These are phyloP conservation scores for Aspergillus haitiensis DNA, from an alignment of 495 filamentous ascomycete genomes.

Conservation along the genomic window DNA sequence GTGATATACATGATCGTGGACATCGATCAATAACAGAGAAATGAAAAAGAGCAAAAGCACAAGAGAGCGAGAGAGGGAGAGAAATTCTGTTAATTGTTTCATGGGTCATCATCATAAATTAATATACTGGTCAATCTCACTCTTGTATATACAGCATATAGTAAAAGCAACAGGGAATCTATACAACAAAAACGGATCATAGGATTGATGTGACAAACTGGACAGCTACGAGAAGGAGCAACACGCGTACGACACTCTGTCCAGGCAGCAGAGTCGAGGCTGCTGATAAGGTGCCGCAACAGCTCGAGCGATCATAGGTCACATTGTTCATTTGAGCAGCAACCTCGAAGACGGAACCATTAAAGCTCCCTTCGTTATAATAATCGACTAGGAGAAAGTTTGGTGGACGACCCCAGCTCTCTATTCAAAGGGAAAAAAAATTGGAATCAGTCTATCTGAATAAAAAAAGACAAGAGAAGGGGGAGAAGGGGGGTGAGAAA, in stretches of 20 bases:
- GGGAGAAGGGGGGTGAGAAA: conserved; percentile 2
- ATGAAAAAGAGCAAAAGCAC: background rate
- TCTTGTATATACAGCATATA: conserved; percentile 18
- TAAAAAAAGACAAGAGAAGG: background rate
- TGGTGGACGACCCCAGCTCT: conserved; percentile 67
- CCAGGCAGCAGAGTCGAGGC: conserved; percentile 29
- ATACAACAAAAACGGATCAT: conserved; percentile 20
- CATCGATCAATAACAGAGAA: background rate
- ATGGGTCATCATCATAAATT: conserved; percentile 20
- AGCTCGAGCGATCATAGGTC: conserved; percentile 64
- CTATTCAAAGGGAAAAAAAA: conserved; percentile 18
- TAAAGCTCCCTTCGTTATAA: conserved; percentile 68
- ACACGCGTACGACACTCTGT: conserved; percentile 24
- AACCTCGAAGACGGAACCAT: conserved; percentile 89
- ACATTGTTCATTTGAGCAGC: conserved; percentile 85
- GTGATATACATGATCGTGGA: too few species aligned
- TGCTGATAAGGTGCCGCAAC: conserved; percentile 60
- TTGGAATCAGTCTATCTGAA: conserved; percentile 18
- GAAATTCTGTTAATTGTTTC: background rate
- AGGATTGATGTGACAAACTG: conserved; percentile 31
- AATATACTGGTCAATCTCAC: conserved; percentile 11
- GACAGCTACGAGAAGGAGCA: conserved; percentile 29
- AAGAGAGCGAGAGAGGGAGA: too few species aligned
- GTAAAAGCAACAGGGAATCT: conserved; percentile 7
- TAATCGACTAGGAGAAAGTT: conserved; percentile 91